Evolutionary conservation across 2,329 filamentous ascomycete genomes (phyloP).

Genomic region (Monilinia laxa): DNA sequence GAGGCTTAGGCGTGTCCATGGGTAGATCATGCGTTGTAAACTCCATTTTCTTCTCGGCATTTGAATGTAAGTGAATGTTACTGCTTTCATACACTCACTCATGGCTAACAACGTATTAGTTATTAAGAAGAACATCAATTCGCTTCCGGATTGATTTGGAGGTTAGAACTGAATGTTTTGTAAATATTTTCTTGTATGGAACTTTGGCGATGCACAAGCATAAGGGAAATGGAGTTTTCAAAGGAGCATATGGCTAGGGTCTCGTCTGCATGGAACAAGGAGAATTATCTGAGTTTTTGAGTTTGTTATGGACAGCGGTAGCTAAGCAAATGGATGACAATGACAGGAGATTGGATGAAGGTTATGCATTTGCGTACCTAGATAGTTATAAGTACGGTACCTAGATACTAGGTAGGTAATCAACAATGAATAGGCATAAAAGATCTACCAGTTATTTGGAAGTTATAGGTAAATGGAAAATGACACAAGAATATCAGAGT

Average conservation of each 20-base stretch:
- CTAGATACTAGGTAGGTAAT: background rate
- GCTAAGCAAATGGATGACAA: constrained; percentile 2
- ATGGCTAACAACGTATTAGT: constrained; percentile 39
- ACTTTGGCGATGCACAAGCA: constrained; percentile 17
- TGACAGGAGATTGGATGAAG: constrained; percentile 1
- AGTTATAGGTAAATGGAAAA: background rate
- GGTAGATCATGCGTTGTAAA: constrained; percentile 79
- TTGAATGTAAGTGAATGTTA: constrained; percentile 54
- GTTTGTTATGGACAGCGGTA: constrained; percentile 1
- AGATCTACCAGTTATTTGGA: background rate
- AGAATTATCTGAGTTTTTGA: background rate
- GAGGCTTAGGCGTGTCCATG: constrained; percentile 81
- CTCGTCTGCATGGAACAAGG: background rate
- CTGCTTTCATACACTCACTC: background rate
- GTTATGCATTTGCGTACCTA: background rate
- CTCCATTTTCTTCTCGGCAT: constrained; percentile 86
- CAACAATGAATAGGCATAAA: background rate
- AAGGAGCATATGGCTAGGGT: constrained; percentile 13
- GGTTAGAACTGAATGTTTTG: constrained; percentile 8
- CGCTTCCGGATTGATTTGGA: constrained; percentile 35
- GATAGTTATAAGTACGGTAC: too few species aligned
- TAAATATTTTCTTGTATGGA: constrained; percentile 25
- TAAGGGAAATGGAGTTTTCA: constrained; percentile 20
- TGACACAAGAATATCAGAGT: background rate
- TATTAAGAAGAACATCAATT: constrained; percentile 62